phyloP scores from a whole-genome alignment of 176 grass and related monocot genomes.

The Lolium multiflorum region DNA sequence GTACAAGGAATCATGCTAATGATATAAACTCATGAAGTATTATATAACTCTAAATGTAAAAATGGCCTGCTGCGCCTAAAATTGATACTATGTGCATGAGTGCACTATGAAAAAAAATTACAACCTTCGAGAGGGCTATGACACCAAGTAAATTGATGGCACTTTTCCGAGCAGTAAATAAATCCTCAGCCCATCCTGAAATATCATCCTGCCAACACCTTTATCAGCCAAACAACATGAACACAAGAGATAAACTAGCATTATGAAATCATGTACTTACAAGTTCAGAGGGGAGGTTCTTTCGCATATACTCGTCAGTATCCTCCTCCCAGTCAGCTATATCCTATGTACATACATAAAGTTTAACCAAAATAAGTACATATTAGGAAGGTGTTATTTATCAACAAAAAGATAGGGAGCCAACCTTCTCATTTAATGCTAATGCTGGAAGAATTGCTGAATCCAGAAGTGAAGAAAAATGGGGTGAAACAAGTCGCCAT shows the following conservation, averaged over 20 bases:
- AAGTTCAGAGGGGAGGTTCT: conserved; percentile 89
- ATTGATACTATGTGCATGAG: neutral
- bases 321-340: conserved; percentile 87
- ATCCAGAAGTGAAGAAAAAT: conserved; percentile 86
- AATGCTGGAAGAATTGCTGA: conserved; percentile 82
- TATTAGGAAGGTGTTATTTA: conserved; percentile 32
- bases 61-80: conserved; percentile 10
- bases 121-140: conserved; percentile 87
- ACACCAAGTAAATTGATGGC: conserved; percentile 94
- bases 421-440: conserved; percentile 82
- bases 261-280: conserved; percentile 48
- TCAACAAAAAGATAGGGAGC: conserved; percentile 29
- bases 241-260: conserved; percentile 30
- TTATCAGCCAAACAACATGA: conserved; percentile 28
- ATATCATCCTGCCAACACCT: conserved; percentile 75
- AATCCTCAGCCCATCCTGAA: conserved; percentile 90
- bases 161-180: conserved; percentile 94
- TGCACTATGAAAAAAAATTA: conserved; percentile 33
- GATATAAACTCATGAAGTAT: neutral
- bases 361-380: conserved; percentile 42
- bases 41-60: conserved; percentile 34
- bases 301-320: conserved; percentile 86
- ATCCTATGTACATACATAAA: conserved; percentile 66
- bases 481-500: conserved; percentile 90
- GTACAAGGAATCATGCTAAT: neutral